Conservation (phyloP, 148 eudicot species). For the Agrostemma githago region DNA sequence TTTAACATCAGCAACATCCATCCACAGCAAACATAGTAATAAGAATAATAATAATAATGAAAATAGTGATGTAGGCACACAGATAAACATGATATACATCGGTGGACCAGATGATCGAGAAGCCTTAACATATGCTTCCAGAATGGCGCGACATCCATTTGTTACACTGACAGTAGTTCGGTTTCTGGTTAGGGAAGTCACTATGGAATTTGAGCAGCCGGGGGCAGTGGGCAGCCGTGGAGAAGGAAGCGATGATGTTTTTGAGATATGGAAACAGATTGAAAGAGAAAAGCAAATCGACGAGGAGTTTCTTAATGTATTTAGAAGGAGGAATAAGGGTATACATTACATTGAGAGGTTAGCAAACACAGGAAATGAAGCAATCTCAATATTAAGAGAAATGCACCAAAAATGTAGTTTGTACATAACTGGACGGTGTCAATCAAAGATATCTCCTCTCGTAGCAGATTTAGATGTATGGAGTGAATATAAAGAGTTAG, state of each 20-base stretch:
- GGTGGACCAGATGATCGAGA: constrained; percentile 80
- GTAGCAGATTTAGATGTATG: constrained; percentile 35
- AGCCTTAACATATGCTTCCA: constrained; percentile 52
- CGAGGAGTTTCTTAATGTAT: constrained; percentile 28
- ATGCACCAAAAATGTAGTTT: constrained; percentile 41
- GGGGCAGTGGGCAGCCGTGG: not conserved
- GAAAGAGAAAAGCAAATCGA: constrained; percentile 39
- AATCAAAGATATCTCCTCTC: constrained; percentile 15
- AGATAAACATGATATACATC: constrained; percentile 46
- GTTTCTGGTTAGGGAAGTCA: constrained; percentile 30
- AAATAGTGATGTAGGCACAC: not conserved
- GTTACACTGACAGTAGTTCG: constrained; percentile 45
- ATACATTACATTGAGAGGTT: constrained; percentile 31
- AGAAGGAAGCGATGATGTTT: not conserved
- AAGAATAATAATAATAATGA: not conserved
- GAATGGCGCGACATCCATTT: constrained; percentile 41
- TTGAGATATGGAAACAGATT: constrained; percentile 17
- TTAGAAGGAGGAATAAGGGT: constrained; percentile 20
- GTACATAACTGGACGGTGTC: constrained; percentile 46
- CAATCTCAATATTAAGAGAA: constrained; percentile 33
- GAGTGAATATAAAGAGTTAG: constrained; percentile 47
- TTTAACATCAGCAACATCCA: not conserved
- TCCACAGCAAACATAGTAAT: not conserved
- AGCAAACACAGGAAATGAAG: constrained; percentile 43
- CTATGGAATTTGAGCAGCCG: constrained; percentile 1